phyloP scores from a whole-genome alignment of 2,329 filamentous ascomycete genomes.

The Alternaria longipes region DNA sequence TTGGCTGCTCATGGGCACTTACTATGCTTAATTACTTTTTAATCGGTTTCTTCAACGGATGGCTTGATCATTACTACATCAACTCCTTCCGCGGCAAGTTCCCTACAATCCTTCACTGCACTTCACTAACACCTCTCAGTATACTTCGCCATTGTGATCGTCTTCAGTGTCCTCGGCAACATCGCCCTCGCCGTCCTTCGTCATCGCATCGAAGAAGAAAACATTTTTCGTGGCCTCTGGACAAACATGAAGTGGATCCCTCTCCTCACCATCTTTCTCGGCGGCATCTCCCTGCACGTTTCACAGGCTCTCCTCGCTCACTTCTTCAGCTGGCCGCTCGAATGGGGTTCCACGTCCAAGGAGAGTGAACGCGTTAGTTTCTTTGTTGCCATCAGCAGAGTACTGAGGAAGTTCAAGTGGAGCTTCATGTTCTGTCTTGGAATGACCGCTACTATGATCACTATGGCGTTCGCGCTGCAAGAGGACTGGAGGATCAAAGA shows the following conservation, averaged over 20 bases:
- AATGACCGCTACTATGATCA: slow-evolving; percentile 67
- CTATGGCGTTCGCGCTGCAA: slow-evolving; percentile 73
- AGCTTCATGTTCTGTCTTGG: slow-evolving; percentile 71
- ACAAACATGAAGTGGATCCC: slow-evolving; percentile 71
- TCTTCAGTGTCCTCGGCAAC: slow-evolving; percentile 71
- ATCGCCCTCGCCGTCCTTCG: slow-evolving; percentile 69
- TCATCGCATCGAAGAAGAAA: slow-evolving; percentile 67
- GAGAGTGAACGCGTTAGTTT: slow-evolving; percentile 84
- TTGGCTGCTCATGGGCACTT: slow-evolving; percentile 72
- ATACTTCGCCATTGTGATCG: slow-evolving; percentile 69
- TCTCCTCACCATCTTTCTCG: slow-evolving; percentile 80
- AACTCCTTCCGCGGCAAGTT: slow-evolving; percentile 68
- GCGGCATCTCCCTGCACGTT: slow-evolving; percentile 81
- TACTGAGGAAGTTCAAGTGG: slow-evolving; percentile 77
- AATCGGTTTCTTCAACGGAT: slow-evolving; percentile 75
- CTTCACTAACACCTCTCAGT: slow-evolving; percentile 44
- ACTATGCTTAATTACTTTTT: slow-evolving; percentile 76
- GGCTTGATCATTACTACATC: slow-evolving; percentile 81
- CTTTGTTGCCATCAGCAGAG: slow-evolving; percentile 82
- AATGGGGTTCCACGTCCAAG: slow-evolving; percentile 85
- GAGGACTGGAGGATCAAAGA: slow-evolving; percentile 60
- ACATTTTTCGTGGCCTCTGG: slow-evolving; percentile 59
- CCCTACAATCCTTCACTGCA: background rate
- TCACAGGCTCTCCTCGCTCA: slow-evolving; percentile 81
- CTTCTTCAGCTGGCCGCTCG: slow-evolving; percentile 87